Percentiles rank a stretch among this genome's conserved stretches.
Evolutionary conservation across 495 filamentous ascomycete species (phyloP).

Genomic region (Aspergillus conjunctus): DNA sequence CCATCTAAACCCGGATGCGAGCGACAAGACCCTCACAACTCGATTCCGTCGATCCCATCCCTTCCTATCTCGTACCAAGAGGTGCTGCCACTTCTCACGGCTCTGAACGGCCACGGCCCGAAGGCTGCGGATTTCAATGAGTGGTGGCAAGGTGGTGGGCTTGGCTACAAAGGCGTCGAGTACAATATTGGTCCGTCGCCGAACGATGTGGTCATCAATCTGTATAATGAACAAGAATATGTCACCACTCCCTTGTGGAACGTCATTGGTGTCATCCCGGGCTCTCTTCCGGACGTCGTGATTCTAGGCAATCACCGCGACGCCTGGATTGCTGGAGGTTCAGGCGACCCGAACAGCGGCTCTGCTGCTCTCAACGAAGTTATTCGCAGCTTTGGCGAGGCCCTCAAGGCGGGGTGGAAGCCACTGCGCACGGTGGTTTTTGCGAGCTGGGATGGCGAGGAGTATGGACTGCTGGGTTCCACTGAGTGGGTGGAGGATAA

Average conservation of each 20-base stretch:
- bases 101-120: conserved; percentile 86
- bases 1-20: conserved; percentile 88
- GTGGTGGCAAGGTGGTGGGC: conserved; percentile 71
- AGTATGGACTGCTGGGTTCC: conserved; percentile 70
- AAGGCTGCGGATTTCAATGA: conserved; percentile 74
- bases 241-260: conserved; percentile 91
- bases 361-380: conserved; percentile 90
- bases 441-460: conserved; percentile 77
- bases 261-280: conserved; percentile 92
- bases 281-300: conserved; percentile 79
- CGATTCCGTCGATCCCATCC: conserved; percentile 85
- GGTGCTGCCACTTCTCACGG: conserved; percentile 79
- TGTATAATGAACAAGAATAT: conserved; percentile 88
- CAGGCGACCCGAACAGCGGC: conserved; percentile 82
- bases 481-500: conserved; percentile 83
- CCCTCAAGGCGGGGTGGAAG: conserved; percentile 77
- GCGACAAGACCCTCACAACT: conserved; percentile 66
- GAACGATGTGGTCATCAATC: conserved; percentile 70
- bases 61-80: conserved; percentile 89
- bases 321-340: conserved; percentile 89
- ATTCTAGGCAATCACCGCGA: conserved; percentile 96
- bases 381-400: conserved; percentile 75
- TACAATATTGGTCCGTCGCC: conserved; percentile 93
- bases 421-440: conserved; percentile 81
- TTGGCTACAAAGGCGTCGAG: conserved; percentile 79